These are phyloP conservation scores for Colletotrichum sojae DNA, from an alignment of 2,329 filamentous ascomycete species.

Conservation along the genomic window DNA sequence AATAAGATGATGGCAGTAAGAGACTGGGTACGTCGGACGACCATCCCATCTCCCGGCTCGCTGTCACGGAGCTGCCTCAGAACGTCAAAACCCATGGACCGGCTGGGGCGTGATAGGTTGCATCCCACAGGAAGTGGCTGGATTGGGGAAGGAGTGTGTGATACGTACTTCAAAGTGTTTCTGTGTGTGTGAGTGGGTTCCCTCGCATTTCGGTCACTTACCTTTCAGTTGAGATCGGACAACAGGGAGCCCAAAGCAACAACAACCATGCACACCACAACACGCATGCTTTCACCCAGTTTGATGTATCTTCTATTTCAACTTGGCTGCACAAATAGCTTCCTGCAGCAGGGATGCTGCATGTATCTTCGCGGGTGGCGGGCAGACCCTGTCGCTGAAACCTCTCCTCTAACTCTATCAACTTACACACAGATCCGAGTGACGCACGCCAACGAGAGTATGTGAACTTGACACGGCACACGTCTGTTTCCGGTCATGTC, in stretches of 20 bases:
- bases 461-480: slow-evolving; percentile 24
- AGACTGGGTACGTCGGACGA: slow-evolving; percentile 32
- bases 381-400: slow-evolving; percentile 39
- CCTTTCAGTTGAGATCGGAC: slow-evolving; percentile 18
- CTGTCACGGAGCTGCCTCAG: slow-evolving; percentile 38
- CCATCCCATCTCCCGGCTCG: slow-evolving; percentile 28
- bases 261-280: neutral
- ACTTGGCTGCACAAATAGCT: neutral
- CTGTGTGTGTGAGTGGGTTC: neutral
- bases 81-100: slow-evolving; percentile 28
- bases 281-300: neutral
- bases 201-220: slow-evolving; percentile 4
- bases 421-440: slow-evolving; percentile 41
- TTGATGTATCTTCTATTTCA: no score
- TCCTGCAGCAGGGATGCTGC: slow-evolving; percentile 10
- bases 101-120: slow-evolving; percentile 25
- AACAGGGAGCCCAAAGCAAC: slow-evolving; percentile 6
- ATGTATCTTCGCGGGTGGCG: slow-evolving; percentile 27
- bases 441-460: slow-evolving; percentile 26
- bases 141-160: slow-evolving; percentile 16
- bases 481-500: slow-evolving; percentile 22
- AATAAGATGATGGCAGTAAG: neutral
- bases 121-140: slow-evolving; percentile 27
- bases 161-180: neutral
- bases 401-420: slow-evolving; percentile 40